Conservation (phyloP, 2,329 filamentous ascomycete genomes). For the Dryadomyces quercivorus region DNA sequence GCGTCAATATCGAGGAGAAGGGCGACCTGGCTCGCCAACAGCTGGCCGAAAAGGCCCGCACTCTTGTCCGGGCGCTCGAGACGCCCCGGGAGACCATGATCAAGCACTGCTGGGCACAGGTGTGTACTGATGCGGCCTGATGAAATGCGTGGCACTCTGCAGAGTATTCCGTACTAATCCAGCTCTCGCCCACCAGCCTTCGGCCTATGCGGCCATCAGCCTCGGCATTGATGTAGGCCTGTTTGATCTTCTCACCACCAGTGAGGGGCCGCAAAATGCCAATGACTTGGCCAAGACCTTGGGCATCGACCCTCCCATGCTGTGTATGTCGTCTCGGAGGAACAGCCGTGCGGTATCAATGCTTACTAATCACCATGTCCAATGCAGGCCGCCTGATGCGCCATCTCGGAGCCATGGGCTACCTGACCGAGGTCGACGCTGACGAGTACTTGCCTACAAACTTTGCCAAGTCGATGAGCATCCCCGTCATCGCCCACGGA, state of each 20-base stretch:
- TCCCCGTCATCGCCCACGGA: conserved; percentile 22
- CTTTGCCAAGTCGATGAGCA: conserved; percentile 22
- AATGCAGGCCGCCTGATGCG: conserved; percentile 19
- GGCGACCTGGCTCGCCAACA: conserved; percentile 13
- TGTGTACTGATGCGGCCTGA: conserved; percentile 2
- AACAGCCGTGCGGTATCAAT: too few species aligned
- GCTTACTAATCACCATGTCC: too few species aligned
- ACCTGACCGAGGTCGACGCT: conserved; percentile 21
- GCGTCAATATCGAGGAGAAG: background rate
- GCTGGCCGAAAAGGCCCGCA: conserved; percentile 23
- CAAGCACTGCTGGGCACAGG: conserved; percentile 32
- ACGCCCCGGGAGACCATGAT: conserved; percentile 36
- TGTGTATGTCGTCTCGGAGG: conserved; percentile 13
- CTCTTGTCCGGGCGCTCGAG: conserved; percentile 24
- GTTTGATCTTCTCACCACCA: conserved; percentile 21
- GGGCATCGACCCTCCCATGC: conserved; percentile 16
- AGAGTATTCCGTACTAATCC: background rate
- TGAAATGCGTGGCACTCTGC: background rate
- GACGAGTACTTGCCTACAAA: conserved; percentile 26
- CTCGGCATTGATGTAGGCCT: conserved; percentile 22
- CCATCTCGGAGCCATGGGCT: conserved; percentile 26
- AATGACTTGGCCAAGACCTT: conserved; percentile 19
- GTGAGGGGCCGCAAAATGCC: conserved; percentile 19
- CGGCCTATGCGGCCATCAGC: conserved; percentile 2
- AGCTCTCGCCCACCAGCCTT: background rate